Percentiles rank a stretch among this genome's conserved stretches.
Conservation (phyloP, 2,329 filamentous ascomycete species). For the Ophiostoma ips region DNA sequence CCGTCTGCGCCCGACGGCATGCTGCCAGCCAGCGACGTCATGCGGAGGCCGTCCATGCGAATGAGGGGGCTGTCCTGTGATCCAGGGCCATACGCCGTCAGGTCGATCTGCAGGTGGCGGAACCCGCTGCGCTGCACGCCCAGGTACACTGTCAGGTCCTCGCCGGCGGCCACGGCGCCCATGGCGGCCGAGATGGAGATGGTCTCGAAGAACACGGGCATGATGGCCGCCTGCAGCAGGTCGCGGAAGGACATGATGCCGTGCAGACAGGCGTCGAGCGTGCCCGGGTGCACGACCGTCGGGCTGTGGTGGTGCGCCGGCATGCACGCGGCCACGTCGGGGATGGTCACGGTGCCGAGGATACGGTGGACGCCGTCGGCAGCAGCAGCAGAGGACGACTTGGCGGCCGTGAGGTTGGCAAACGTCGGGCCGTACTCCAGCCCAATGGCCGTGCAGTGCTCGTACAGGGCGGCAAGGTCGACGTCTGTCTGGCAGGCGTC, state of each 20-base stretch:
- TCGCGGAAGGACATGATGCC: slow-evolving; percentile 14
- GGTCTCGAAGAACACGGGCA: slow-evolving; percentile 13
- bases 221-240: slow-evolving; percentile 12
- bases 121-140: slow-evolving; percentile 11
- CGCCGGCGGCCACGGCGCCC: slow-evolving; percentile 1
- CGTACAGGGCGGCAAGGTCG: slow-evolving; percentile 9
- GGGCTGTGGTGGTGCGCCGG: slow-evolving; percentile 12
- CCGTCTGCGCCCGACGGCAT: slow-evolving; percentile 1
- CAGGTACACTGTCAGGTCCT: slow-evolving; percentile 7
- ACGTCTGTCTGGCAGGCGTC: slow-evolving; percentile 7
- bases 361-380: slow-evolving; percentile 5
- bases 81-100: slow-evolving; percentile 7
- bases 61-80: slow-evolving; percentile 5
- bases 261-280: slow-evolving; percentile 14
- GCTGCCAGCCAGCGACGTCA: slow-evolving; percentile 12
- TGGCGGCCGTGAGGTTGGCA: slow-evolving; percentile 11
- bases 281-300: slow-evolving; percentile 14
- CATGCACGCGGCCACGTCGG: slow-evolving; percentile 12
- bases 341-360: slow-evolving; percentile 9
- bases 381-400: slow-evolving; percentile 1
- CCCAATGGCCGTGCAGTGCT: slow-evolving; percentile 13
- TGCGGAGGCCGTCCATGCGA: slow-evolving; percentile 13
- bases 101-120: slow-evolving; percentile 13
- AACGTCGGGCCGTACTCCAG: slow-evolving; percentile 16
- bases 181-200: slow-evolving; percentile 10